Percentiles rank a stretch among this genome's conserved stretches.
phyloP scores from a whole-genome alignment of 1,284 basidiomycete genomes.

The Sporisorium scitamineum region DNA sequence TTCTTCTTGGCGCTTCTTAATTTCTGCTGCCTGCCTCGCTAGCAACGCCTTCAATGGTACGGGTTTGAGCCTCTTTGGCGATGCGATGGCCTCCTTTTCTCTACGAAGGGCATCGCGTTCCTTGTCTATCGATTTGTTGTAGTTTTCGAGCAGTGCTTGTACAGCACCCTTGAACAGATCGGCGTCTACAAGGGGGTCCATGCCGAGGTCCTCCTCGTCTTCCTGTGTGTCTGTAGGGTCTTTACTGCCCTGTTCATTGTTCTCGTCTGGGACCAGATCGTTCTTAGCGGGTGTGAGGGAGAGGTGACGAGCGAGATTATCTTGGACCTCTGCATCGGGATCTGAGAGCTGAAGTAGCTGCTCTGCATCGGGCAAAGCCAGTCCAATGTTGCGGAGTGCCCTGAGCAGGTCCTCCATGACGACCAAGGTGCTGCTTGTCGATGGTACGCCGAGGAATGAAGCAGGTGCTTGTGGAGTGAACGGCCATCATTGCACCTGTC shows the following conservation, averaged over 20 bases:
- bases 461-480: background rate
- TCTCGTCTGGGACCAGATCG: constrained; percentile 21
- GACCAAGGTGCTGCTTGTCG: background rate
- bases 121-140: constrained; percentile 56
- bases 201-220: constrained; percentile 19
- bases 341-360: constrained; percentile 65
- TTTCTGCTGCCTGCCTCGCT: constrained; percentile 55
- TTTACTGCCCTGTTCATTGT: background rate
- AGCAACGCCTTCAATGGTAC: constrained; percentile 60
- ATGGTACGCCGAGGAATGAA: background rate
- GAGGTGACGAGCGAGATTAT: constrained; percentile 61
- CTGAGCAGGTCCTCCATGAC: constrained; percentile 65
- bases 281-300: constrained; percentile 49
- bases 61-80: constrained; percentile 54
- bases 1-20: constrained; percentile 57
- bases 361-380: constrained; percentile 55
- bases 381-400: constrained; percentile 60
- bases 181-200: constrained; percentile 57
- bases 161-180: constrained; percentile 66
- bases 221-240: background rate
- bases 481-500: constrained; percentile 1
- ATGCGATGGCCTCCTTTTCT: constrained; percentile 28
- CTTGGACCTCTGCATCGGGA: constrained; percentile 54
- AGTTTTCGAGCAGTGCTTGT: constrained; percentile 63
- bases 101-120: constrained; percentile 47